A percentile compares a stretch with the other conserved stretches of the same genome.
Conservation (phyloP, 139 green algal species). For the Chlorella vulgaris region DNA sequence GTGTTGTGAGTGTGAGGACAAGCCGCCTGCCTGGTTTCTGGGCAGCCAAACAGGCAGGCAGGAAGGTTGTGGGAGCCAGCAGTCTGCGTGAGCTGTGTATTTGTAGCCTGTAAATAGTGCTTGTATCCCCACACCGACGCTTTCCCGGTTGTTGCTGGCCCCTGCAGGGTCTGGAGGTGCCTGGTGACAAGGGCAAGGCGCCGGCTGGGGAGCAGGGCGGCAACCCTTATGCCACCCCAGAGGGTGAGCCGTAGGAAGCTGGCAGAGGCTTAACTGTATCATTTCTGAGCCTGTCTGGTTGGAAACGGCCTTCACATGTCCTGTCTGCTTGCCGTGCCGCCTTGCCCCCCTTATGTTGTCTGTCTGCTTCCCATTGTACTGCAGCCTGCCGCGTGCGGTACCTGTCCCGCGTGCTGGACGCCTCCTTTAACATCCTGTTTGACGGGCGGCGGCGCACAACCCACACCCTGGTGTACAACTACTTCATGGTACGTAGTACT, state of each 20-base stretch:
- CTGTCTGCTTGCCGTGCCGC: too few species aligned
- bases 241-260: neutral
- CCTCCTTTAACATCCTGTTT: conserved; percentile 75
- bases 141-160: neutral
- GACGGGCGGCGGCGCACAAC: conserved; percentile 77
- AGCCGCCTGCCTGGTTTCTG: too few species aligned
- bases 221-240: neutral
- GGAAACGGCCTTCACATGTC: too few species aligned
- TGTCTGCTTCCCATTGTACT: neutral
- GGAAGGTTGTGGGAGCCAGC: too few species aligned
- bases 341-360: neutral
- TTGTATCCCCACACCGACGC: too few species aligned
- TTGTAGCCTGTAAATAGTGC: too few species aligned
- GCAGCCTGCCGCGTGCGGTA: conserved; percentile 37
- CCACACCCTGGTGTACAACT: conserved; percentile 83
- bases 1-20: too few species aligned
- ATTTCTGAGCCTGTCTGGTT: too few species aligned
- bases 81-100: too few species aligned
- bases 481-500: conserved; percentile 47
- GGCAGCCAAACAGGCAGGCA: too few species aligned
- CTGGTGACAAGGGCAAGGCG: conserved; percentile 28
- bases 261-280: too few species aligned
- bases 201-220: neutral
- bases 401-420: conserved; percentile 60
- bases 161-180: conserved; percentile 5